These are phyloP conservation scores for Gossypium herbaceum DNA, from an alignment of 345 rosid genomes.

Conservation along the genomic window DNA sequence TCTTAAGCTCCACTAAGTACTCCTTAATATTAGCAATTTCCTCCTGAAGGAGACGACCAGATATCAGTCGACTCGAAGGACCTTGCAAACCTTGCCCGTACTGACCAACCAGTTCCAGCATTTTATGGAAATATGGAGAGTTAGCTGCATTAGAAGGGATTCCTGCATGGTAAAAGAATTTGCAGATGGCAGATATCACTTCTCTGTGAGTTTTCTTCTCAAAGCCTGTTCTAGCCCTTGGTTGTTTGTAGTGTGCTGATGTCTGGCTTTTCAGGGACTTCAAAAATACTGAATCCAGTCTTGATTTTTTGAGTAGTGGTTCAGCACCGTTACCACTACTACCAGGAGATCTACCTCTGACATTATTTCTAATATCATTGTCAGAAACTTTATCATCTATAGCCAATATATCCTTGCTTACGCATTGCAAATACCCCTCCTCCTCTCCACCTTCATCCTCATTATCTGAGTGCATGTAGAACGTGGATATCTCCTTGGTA, in stretches of 20 bases:
- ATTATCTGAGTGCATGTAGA: conserved; percentile 45
- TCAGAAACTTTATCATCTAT: conserved; percentile 48
- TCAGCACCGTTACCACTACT: conserved; percentile 41
- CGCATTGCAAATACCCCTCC: conserved; percentile 34
- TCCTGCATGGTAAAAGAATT: conserved; percentile 56
- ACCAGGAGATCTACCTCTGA: conserved; percentile 38
- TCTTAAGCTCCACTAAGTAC: conserved; percentile 40
- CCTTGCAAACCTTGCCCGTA: conserved; percentile 45
- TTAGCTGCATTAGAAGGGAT: conserved; percentile 47
- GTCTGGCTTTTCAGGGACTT: conserved; percentile 38
- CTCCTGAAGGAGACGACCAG: conserved; percentile 48
- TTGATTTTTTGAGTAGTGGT: conserved; percentile 43
- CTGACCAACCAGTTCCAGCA: conserved; percentile 50
- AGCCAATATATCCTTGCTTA: conserved; percentile 37
- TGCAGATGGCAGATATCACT: conserved; percentile 50
- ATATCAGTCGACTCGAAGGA: conserved; percentile 42
- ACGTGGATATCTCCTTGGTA: conserved; percentile 36
- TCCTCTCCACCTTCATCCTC: conserved; percentile 56
- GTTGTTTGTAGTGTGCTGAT: conserved; percentile 36
- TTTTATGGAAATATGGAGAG: conserved; percentile 55
- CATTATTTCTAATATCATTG: conserved; percentile 38
- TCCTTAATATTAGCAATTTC: conserved; percentile 46
- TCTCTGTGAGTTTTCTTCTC: conserved; percentile 46
- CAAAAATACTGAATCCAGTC: conserved; percentile 44
- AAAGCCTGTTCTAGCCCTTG: conserved; percentile 26